Conservation (phyloP, 345 rosid genomes). For the Pistacia integerrima region DNA sequence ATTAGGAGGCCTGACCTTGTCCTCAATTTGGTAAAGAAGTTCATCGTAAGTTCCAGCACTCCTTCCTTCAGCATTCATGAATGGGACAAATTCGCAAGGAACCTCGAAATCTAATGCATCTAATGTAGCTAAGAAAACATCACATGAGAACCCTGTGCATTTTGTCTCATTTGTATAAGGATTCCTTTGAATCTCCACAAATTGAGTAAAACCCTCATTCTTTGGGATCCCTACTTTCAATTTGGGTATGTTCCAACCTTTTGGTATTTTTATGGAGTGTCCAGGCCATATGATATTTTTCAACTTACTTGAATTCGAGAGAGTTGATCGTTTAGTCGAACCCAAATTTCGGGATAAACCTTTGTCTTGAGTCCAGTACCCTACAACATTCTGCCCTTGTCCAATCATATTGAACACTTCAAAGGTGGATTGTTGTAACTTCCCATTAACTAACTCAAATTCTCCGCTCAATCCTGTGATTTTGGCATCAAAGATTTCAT, state of each 20-base stretch:
- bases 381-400: constrained; percentile 24
- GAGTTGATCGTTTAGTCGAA: not conserved
- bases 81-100: constrained; percentile 22
- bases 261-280: constrained; percentile 9
- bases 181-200: constrained; percentile 25
- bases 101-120: constrained; percentile 17
- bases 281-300: constrained; percentile 28
- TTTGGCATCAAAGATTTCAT: constrained; percentile 22
- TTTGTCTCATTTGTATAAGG: not conserved
- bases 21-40: constrained; percentile 12
- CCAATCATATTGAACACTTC: constrained; percentile 47
- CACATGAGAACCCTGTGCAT: constrained; percentile 32
- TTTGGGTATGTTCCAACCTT: constrained; percentile 28
- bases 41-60: constrained; percentile 28
- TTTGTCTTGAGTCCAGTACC: constrained; percentile 38
- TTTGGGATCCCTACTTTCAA: constrained; percentile 37
- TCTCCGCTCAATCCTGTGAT: constrained; percentile 46
- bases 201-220: constrained; percentile 34
- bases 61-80: constrained; percentile 7
- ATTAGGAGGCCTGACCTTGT: too few relatives aligned
- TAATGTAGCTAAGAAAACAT: constrained; percentile 40
- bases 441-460: constrained; percentile 34
- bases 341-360: constrained; percentile 7
- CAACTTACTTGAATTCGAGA: not conserved
- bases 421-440: constrained; percentile 35